Base-by-base conservation (phyloP, 2,329 filamentous ascomycete species). In the Nemania diffusa region DNA sequence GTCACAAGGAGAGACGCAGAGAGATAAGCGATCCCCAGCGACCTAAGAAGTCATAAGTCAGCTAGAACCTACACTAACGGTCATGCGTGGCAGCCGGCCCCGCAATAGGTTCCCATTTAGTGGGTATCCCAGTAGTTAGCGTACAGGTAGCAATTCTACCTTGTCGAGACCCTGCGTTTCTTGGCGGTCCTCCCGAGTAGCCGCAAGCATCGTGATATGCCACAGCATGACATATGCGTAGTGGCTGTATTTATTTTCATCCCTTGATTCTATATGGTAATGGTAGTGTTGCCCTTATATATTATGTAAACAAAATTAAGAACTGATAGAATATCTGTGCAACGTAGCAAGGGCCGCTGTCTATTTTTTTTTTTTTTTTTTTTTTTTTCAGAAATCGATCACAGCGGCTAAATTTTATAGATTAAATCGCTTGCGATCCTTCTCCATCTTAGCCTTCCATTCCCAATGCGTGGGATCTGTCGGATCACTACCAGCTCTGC, bases 371-470 rank as follows among this genome's bases (percentile, higher is more conserved):
- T 42, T 11, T 42, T 3, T 7, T 42, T 42, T 11, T 42, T 3
- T 7, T 42, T 42, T 11, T 42, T 3, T 7, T 42, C 1, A n/a
- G 22, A 40, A 48, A 20, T 17, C 1, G 24, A 26, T 9, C 20
- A 17, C 29, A 13, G n/a, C 17, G 24, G 27, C 15, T 50, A 37
- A 44, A 29, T 40, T n/a, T 74, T 85, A 98, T 77, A 99, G 84
- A 81, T 97, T 96, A 83, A 98, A 99, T 78, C 93, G 90, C 73
- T 95, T 98, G 75, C 96, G 87, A 77, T 92, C 85, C 84, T 97
- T 97, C 83, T 99, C 96, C 91, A 71, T 97, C 78, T 90, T 90
- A 11, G 92, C 91, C 82, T 97, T 97, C 96, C 96, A 99, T 78
- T 97, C 89, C 95, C 96, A 98, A 77, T 97, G 92, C 73, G 93